Evolutionary conservation across 805 yeast genomes (phyloP).

Genomic region (Yarrowia sp.): DNA sequence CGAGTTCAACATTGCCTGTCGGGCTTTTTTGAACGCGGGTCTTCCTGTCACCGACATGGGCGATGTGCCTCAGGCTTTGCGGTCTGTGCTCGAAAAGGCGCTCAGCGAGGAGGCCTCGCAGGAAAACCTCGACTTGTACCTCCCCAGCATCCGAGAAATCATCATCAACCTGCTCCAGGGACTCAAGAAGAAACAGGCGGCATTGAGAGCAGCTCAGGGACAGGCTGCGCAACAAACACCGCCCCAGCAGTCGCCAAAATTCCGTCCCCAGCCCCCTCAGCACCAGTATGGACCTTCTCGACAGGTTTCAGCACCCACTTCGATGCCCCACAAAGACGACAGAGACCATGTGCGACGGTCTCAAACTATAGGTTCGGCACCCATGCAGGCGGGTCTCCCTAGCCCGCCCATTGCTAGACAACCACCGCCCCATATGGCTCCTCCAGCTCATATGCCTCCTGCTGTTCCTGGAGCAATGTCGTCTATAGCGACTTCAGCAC

Average conservation of each 20-base stretch:
- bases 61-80: constrained; percentile 80
- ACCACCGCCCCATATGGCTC: background rate
- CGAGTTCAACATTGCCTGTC: constrained; percentile 82
- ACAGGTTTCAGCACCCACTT: constrained; percentile 16
- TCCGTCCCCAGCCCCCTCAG: constrained; percentile 23
- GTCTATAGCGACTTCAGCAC: background rate
- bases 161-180: constrained; percentile 77
- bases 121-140: constrained; percentile 70
- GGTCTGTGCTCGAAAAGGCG: constrained; percentile 81
- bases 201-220: constrained; percentile 42
- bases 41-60: constrained; percentile 77
- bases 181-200: constrained; percentile 73
- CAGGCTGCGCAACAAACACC: background rate
- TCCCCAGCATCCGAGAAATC: constrained; percentile 82
- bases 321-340: constrained; percentile 7
- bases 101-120: constrained; percentile 82
- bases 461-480: background rate
- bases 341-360: constrained; percentile 21
- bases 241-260: background rate
- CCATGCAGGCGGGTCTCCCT: background rate
- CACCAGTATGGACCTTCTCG: constrained; percentile 18
- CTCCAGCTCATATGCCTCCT: constrained; percentile 4
- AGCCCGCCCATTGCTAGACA: constrained; percentile 10
- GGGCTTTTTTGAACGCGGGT: constrained; percentile 75
- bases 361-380: constrained; percentile 8